Percentiles rank a stretch among this genome's conserved stretches.
Conservation (phyloP, 495 filamentous ascomycete species). For the Hypoxylon intermedium region DNA sequence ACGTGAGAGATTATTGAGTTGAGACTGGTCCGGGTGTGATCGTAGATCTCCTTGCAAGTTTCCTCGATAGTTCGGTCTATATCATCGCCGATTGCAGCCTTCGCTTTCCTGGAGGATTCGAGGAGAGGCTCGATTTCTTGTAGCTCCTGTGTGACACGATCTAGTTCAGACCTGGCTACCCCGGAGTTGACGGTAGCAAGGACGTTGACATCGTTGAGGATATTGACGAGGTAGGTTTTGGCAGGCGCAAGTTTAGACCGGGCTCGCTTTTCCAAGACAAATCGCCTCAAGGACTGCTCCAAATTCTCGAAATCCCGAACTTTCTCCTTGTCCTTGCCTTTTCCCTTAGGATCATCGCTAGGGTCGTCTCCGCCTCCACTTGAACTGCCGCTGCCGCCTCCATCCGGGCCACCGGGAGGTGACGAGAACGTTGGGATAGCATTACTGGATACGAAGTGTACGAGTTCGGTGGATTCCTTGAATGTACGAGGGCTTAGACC, state of each 20-base stretch:
- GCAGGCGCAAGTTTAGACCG: conserved; percentile 95
- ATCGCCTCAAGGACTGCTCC: conserved; percentile 85
- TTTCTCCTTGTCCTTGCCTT: conserved; percentile 89
- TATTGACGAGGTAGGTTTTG: conserved; percentile 93
- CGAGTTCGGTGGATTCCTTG: conserved; percentile 90
- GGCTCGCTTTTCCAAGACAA: conserved; percentile 95
- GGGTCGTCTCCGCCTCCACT: conserved; percentile 65
- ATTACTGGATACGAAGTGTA: conserved; percentile 97
- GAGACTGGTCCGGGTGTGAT: conserved; percentile 76
- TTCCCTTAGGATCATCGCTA: conserved; percentile 75
- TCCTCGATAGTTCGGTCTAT: conserved; percentile 83
- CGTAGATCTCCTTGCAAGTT: conserved; percentile 83
- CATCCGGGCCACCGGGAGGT: conserved; percentile 61
- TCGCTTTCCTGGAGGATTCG: conserved; percentile 82
- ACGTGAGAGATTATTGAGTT: conserved; percentile 72
- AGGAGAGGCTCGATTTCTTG: conserved; percentile 83
- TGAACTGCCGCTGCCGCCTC: conserved; percentile 66
- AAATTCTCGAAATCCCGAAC: conserved; percentile 86
- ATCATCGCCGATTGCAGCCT: conserved; percentile 78
- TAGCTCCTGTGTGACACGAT: conserved; percentile 81
- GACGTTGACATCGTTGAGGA: conserved; percentile 81
- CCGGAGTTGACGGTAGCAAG: conserved; percentile 88
- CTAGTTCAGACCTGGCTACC: conserved; percentile 82
- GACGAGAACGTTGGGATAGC: conserved; percentile 76
- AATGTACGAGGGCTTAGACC: conserved; percentile 86